Conservation (phyloP, 108 stramenopile species). For the Cyclostephanos invisitatus region DNA sequence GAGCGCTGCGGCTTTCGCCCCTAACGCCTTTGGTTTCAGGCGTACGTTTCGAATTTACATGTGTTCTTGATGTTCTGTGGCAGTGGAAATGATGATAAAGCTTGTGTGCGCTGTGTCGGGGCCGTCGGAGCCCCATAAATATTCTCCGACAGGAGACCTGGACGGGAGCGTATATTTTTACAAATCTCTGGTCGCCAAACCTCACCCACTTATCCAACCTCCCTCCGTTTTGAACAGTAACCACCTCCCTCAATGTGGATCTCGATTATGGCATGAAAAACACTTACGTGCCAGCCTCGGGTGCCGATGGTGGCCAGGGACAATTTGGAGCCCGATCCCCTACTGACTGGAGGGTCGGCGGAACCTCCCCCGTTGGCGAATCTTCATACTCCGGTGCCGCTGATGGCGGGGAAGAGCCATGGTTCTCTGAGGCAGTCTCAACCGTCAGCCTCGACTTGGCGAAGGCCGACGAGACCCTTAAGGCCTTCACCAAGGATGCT, state of each 20-base stretch:
- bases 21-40: conserved; percentile 68
- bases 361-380: conserved; percentile 88
- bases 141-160: neutral
- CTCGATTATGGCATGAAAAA: conserved; percentile 88
- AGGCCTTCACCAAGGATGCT: conserved; percentile 92
- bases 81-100: neutral
- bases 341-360: conserved; percentile 87
- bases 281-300: conserved; percentile 71
- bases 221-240: conserved; percentile 15
- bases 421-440: conserved; percentile 91
- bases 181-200: neutral
- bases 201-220: neutral
- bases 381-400: conserved; percentile 74
- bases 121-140: neutral
- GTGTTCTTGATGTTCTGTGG: neutral
- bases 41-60: conserved; percentile 57
- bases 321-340: conserved; percentile 88
- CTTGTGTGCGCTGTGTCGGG: neutral
- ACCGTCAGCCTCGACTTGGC: conserved; percentile 86
- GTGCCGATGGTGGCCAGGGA: conserved; percentile 89
- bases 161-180: neutral
- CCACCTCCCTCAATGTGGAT: conserved; percentile 56
- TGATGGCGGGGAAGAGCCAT: conserved; percentile 91
- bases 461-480: conserved; percentile 84
- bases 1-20: conserved; percentile 81